Percentiles rank a stretch among this genome's conserved stretches.
These are phyloP conservation scores for Thelephora ganbajun DNA, from an alignment of 768 basidiomycete genomes.

Conservation along the genomic window DNA sequence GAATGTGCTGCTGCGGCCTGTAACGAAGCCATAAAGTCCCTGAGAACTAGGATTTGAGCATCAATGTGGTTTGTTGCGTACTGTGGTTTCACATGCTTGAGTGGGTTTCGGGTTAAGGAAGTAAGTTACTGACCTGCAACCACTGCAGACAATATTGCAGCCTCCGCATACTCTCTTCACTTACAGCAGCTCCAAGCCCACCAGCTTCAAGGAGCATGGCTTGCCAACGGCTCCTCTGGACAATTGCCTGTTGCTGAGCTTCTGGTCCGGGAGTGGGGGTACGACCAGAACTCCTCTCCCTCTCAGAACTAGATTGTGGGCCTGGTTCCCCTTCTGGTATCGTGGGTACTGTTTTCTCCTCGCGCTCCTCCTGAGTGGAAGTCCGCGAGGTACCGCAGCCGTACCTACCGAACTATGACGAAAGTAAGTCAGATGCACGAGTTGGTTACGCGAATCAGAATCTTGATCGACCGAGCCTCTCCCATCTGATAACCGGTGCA, in stretches of 20 bases:
- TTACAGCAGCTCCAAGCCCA: slow-evolving; percentile 75
- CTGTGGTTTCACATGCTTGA: slow-evolving; percentile 21
- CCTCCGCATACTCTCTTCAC: slow-evolving; percentile 82
- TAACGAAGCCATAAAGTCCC: slow-evolving; percentile 67
- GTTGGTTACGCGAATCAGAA: too few relatives aligned
- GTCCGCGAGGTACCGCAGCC: background rate
- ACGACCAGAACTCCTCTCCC: slow-evolving; percentile 10
- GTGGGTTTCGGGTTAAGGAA: slow-evolving; percentile 1
- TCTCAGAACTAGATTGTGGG: slow-evolving; percentile 9
- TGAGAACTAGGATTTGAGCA: slow-evolving; percentile 70
- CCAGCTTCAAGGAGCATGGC: slow-evolving; percentile 76
- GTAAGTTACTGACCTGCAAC: slow-evolving; percentile 49
- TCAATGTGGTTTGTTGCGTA: slow-evolving; percentile 84
- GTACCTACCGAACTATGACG: background rate
- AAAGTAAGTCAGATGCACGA: too few relatives aligned
- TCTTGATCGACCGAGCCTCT: background rate
- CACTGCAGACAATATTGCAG: slow-evolving; percentile 79
- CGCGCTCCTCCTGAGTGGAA: background rate
- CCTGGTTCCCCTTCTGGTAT: background rate
- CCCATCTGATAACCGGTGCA: slow-evolving; percentile 6
- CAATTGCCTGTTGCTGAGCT: slow-evolving; percentile 36
- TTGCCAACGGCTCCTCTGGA: slow-evolving; percentile 74
- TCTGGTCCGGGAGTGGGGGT: slow-evolving; percentile 7
- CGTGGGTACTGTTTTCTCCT: background rate
- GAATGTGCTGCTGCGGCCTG: slow-evolving; percentile 24